Percentiles rank a stretch among this genome's conserved stretches.
Conservation (phyloP, 495 filamentous ascomycete genomes). For the Hypoxylon lienhwacheense region DNA sequence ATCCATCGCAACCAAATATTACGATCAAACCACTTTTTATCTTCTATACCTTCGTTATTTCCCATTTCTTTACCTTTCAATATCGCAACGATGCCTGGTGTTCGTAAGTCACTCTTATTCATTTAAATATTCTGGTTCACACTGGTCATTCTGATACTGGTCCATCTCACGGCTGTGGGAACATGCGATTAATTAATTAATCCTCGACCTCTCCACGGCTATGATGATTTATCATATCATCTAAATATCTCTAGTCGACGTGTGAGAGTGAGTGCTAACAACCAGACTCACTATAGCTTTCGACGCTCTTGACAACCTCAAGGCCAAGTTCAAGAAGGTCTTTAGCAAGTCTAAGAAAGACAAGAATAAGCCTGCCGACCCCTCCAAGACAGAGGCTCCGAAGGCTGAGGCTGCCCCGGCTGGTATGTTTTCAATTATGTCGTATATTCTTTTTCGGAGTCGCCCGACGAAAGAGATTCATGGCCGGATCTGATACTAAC, state of each 20-base stretch:
- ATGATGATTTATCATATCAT: background rate
- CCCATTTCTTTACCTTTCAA: conserved; percentile 3
- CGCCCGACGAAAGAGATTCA: background rate
- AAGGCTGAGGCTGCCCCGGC: conserved; percentile 27
- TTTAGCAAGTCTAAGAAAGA: conserved; percentile 47
- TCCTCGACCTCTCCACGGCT: background rate
- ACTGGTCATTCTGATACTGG: background rate
- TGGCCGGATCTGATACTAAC: conserved; percentile 2
- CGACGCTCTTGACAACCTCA: conserved; percentile 40
- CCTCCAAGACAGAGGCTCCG: conserved; percentile 21
- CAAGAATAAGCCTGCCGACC: conserved; percentile 34
- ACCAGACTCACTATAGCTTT: conserved; percentile 32
- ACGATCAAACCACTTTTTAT: background rate
- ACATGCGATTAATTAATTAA: background rate
- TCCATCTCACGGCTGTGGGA: background rate
- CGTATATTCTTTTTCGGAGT: background rate
- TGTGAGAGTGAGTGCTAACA: conserved; percentile 24
- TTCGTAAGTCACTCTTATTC: conserved; percentile 27
- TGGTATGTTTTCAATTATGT: conserved; percentile 8
- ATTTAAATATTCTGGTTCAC: background rate
- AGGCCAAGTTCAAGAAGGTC: conserved; percentile 59
- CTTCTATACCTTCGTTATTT: background rate
- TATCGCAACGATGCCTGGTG: conserved; percentile 33
- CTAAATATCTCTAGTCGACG: conserved; percentile 1
- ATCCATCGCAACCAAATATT: background rate